These are phyloP conservation scores for Mycosarcoma mackinlayi DNA, from an alignment of 1,284 basidiomycete genomes.

Conservation along the genomic window DNA sequence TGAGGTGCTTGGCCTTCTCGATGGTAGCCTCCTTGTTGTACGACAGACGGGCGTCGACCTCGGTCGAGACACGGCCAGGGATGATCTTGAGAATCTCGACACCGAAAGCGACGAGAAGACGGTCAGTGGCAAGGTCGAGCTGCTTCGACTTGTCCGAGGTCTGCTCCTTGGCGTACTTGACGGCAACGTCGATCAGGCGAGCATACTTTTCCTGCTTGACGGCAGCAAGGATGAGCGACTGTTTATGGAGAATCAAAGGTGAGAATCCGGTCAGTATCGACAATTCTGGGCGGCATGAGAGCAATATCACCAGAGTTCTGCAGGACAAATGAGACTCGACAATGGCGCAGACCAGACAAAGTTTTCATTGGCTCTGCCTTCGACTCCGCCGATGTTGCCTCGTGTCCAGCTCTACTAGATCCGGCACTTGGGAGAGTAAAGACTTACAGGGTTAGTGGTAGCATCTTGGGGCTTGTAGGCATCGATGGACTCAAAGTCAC, in stretches of 20 bases:
- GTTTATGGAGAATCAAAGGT: neutral
- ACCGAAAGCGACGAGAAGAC: conserved; percentile 95
- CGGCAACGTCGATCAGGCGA: conserved; percentile 83
- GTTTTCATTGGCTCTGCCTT: neutral
- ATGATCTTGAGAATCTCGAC: conserved; percentile 94
- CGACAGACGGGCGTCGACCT: conserved; percentile 96
- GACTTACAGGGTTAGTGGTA: conserved; percentile 66
- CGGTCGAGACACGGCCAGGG: conserved; percentile 97
- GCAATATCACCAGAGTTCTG: too few relatives aligned
- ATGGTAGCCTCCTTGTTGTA: conserved; percentile 94
- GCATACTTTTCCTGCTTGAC: conserved; percentile 89
- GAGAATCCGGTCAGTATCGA: conserved; percentile 6
- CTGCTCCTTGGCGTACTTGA: conserved; percentile 84
- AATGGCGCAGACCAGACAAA: neutral
- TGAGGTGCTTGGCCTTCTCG: conserved; percentile 84
- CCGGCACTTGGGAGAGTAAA: neutral
- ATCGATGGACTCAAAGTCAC: conserved; percentile 67
- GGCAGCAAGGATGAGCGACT: conserved; percentile 82
- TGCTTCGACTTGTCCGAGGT: conserved; percentile 68
- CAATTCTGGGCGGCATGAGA: too few relatives aligned
- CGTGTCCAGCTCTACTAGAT: too few relatives aligned
- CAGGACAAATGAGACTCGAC: neutral
- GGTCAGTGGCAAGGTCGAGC: conserved; percentile 80
- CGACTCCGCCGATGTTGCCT: neutral
- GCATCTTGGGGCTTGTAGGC: conserved; percentile 69